Evolutionary conservation across 1,139 yeast genomes (phyloP).

Genomic region (Yamadazyma songkhlaensis): DNA sequence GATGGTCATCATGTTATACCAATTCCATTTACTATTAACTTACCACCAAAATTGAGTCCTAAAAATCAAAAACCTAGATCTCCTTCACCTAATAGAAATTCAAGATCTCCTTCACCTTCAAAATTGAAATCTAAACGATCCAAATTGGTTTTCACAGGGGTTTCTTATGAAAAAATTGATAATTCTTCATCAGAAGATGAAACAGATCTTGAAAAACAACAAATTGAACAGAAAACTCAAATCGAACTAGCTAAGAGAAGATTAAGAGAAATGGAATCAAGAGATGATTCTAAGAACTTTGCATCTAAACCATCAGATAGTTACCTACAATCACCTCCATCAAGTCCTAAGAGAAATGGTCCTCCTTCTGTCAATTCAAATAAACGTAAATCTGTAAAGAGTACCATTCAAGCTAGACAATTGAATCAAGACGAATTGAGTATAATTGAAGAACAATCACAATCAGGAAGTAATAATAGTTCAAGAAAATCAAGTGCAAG

Average conservation of each 20-base stretch:
- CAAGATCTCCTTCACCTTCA: constrained; percentile 9
- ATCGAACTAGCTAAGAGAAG: constrained; percentile 4
- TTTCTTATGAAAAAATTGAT: constrained; percentile 35
- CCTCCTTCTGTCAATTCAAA: constrained; percentile 23
- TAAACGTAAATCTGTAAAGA: constrained; percentile 19
- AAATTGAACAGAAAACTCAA: constrained; percentile 1
- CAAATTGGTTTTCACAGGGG: constrained; percentile 36
- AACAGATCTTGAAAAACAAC: constrained; percentile 4
- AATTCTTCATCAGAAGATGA: constrained; percentile 26
- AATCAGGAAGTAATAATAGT: constrained; percentile 24
- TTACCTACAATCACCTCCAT: constrained; percentile 17
- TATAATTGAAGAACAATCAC: constrained; percentile 39
- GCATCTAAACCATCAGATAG: constrained; percentile 1
- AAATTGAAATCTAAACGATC: constrained; percentile 14
- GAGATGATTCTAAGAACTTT: background rate
- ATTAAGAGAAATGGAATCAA: constrained; percentile 1
- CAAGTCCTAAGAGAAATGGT: constrained; percentile 15
- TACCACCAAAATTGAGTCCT: constrained; percentile 43
- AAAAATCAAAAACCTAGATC: constrained; percentile 15
- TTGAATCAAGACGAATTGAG: constrained; percentile 36
- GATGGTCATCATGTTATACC: constrained; percentile 35
- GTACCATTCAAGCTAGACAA: constrained; percentile 15
- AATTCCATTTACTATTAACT: constrained; percentile 40
- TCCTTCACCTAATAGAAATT: constrained; percentile 14
- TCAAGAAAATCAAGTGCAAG: constrained; percentile 31